phyloP scores from a whole-genome alignment of 2,329 filamentous ascomycete genomes.

The Epichloe uncinata region DNA sequence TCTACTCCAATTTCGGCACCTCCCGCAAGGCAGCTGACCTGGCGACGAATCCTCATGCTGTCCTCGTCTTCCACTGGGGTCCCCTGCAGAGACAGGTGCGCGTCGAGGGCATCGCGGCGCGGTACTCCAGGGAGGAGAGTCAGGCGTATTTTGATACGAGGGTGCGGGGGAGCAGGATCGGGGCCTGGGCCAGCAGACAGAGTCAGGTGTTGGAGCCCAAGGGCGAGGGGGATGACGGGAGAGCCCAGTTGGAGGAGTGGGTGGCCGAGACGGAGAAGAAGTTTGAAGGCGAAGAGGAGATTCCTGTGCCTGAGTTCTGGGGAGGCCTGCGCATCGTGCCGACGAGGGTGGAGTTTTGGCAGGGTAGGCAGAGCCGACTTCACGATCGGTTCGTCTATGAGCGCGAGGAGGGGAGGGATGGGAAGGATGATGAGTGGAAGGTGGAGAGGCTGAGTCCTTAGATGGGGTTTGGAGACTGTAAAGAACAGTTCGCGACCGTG shows the following conservation, averaged over 20 bases:
- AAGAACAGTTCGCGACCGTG: no score
- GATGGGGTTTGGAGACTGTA: neutral
- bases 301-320: slow-evolving; percentile 91
- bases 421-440: slow-evolving; percentile 38
- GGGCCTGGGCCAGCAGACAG: slow-evolving; percentile 89
- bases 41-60: slow-evolving; percentile 60
- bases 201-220: slow-evolving; percentile 55
- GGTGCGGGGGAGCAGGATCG: slow-evolving; percentile 69
- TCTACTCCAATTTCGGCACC: slow-evolving; percentile 88
- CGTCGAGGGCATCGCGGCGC: slow-evolving; percentile 64
- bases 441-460: slow-evolving; percentile 64
- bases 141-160: slow-evolving; percentile 53
- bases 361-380: slow-evolving; percentile 76
- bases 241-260: slow-evolving; percentile 61
- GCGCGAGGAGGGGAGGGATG: slow-evolving; percentile 31
- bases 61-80: slow-evolving; percentile 85
- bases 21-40: slow-evolving; percentile 57
- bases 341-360: slow-evolving; percentile 88
- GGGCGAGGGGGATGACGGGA: slow-evolving; percentile 44
- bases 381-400: slow-evolving; percentile 90
- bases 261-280: slow-evolving; percentile 63
- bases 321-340: slow-evolving; percentile 79
- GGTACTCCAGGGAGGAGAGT: slow-evolving; percentile 58
- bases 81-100: slow-evolving; percentile 78
- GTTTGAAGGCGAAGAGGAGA: slow-evolving; percentile 64